A percentile compares a stretch with the other conserved stretches of the same genome.
phyloP scores from a whole-genome alignment of 305 asterid species.

The Fraxinus velutina region DNA sequence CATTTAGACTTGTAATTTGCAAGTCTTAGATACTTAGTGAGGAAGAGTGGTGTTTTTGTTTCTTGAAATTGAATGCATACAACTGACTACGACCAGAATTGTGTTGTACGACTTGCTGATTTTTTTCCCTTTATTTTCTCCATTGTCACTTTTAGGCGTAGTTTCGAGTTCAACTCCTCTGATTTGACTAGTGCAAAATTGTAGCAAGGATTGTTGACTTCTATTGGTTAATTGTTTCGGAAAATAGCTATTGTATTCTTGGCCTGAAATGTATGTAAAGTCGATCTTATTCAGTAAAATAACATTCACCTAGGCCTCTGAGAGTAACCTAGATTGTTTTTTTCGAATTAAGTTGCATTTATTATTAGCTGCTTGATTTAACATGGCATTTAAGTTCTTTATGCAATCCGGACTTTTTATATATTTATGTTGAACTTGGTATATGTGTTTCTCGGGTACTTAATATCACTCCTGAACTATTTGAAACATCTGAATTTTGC shows the following conservation, averaged over 20 bases:
- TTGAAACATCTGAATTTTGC: not conserved
- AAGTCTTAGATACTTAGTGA: not conserved
- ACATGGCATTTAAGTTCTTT: not conserved
- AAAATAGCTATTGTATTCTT: not conserved
- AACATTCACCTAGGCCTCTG: not conserved
- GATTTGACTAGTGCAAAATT: not conserved
- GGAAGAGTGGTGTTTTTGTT: not conserved
- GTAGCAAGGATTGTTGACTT: not conserved
- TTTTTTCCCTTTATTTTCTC: not conserved
- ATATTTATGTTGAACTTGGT: not conserved
- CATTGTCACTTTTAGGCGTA: not conserved
- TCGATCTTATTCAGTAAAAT: not conserved
- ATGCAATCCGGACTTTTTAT: not conserved
- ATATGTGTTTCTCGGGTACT: not conserved
- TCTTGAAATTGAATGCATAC: not conserved
- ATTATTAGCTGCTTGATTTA: not conserved
- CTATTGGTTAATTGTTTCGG: not conserved
- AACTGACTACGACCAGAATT: not conserved
- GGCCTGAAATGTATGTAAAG: not conserved
- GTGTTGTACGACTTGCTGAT: not conserved
- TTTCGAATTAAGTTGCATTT: not conserved
- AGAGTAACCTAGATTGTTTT: not conserved
- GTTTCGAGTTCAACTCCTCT: not conserved
- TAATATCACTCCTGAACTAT: not conserved
- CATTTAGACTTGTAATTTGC: not conserved